Evolutionary conservation across 75 land plant genomes (phyloP).

Genomic region (Picea glauca): DNA sequence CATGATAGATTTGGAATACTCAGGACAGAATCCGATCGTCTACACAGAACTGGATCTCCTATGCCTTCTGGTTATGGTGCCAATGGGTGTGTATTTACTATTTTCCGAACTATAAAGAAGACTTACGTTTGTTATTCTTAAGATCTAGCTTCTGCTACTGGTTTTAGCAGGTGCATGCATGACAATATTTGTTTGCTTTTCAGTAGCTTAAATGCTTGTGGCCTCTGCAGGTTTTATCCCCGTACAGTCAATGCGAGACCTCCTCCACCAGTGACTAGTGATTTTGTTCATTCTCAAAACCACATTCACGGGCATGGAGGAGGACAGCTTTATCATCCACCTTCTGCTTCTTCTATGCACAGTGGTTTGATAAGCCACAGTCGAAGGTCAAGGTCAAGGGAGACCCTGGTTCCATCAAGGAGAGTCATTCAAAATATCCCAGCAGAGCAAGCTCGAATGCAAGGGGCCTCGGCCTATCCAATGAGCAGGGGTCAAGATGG

Average conservation of each 20-base stretch:
- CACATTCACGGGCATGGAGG: conserved; percentile 6
- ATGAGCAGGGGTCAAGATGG: conserved; percentile 9
- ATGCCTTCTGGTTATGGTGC: conserved; percentile 3
- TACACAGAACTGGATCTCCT: conserved; percentile 10
- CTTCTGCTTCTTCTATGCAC: not conserved
- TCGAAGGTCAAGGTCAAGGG: conserved; percentile 9
- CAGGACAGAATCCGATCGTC: not conserved
- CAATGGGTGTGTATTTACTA: not conserved
- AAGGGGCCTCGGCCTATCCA: conserved; percentile 4
- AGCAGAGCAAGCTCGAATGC: conserved; percentile 7
- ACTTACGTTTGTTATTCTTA: too few species aligned
- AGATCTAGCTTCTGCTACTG: too few species aligned
- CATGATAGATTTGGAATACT: conserved; percentile 9
- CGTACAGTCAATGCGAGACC: conserved; percentile 1
- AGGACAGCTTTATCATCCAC: conserved; percentile 6
- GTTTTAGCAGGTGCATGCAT: not conserved
- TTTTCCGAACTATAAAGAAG: too few species aligned
- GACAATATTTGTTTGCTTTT: not conserved
- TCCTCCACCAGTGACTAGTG: conserved; percentile 3
- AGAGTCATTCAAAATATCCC: conserved; percentile 10
- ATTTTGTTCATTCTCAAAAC: conserved; percentile 8
- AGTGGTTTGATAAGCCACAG: not conserved
- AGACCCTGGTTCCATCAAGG: conserved; percentile 3
- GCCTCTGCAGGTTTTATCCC: not conserved
- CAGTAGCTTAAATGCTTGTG: not conserved